Evolutionary conservation across 164 flowering plant species (phyloP), one percentile per base, ranked within the genome.

Genomic region (Annona cherimola): DNA sequence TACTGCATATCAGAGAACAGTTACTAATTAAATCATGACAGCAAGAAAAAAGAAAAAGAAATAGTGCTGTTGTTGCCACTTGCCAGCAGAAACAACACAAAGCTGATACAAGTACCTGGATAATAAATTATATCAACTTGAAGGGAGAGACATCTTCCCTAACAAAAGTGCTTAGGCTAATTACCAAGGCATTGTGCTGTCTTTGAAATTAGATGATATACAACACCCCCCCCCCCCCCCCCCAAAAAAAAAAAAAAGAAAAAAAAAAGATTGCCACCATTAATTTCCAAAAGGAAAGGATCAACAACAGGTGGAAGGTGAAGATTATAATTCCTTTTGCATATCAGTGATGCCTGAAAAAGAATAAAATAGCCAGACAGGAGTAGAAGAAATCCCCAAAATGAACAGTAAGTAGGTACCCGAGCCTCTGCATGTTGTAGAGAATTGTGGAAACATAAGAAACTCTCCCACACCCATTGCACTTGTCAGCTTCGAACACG

Each of bases 1-100:
- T 94, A 94, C 98, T 94, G 90, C 79, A 84, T 59, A 70, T 8
- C 61, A 71, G 45, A 57, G 35, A 71, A 16, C 19, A 42, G 60
- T 67, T 41, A 73, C 65, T 61, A 72, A 41, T 70, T 7, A 70
- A 63, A 68, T 61, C 54, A 61, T 26, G 55, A 5, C 20, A 42
- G 12, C 3, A 7, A 55, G 11, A 44, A 72, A 4, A 26, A 26
- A 26, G 35, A 3, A 69, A 39, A 54, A 40, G 44, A 5, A 8
- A 19, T 4, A 18, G 19, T 44, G 70, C 66, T 70, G n/a, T 54
- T 40, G 40, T 41, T 45, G 20, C 43, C 75, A 45, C 20, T 12
- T 45, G 67, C 42, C 39, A 71, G 57, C 75, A 76, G 69, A 67
- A 70, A 57, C 69, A 63, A 77, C 59, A 69, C 79, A 69, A 44